Conservation (phyloP, 2,329 filamentous ascomycete species). For the Diaporthe sp. region DNA sequence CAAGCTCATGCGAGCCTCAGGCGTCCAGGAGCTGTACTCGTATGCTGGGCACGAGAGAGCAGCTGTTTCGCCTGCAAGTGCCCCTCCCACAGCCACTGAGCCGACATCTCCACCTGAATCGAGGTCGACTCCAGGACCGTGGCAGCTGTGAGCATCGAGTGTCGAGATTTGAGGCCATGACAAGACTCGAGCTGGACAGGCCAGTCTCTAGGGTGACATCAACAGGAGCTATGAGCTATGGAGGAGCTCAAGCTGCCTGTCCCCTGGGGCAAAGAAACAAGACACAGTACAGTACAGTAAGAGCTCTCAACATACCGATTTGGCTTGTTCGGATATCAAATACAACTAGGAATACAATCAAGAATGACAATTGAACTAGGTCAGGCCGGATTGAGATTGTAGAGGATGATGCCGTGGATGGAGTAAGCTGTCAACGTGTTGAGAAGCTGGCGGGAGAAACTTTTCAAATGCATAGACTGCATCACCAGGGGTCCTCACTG, state of each 20-base stretch:
- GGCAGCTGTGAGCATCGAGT: background rate
- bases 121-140: background rate
- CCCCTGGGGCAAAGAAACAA: background rate
- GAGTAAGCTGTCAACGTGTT: slow-evolving; percentile 9
- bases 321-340: slow-evolving; percentile 3
- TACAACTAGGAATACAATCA: slow-evolving; percentile 24
- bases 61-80: background rate
- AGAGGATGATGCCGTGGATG: slow-evolving; percentile 1
- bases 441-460: slow-evolving; percentile 35
- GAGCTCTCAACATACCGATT: slow-evolving; percentile 24
- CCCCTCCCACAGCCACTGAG: background rate
- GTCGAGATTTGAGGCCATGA: background rate
- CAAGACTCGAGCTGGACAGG: background rate
- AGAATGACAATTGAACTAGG: slow-evolving; percentile 14
- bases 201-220: background rate
- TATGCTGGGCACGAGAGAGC: background rate
- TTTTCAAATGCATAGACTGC: slow-evolving; percentile 26
- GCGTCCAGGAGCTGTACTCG: background rate
- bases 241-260: slow-evolving; percentile 19
- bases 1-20: slow-evolving; percentile 19
- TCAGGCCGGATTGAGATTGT: background rate
- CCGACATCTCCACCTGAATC: background rate
- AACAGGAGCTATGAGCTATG: slow-evolving; percentile 23
- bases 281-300: background rate
- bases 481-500: slow-evolving; percentile 37